Evolutionary conservation across 768 basidiomycete genomes (phyloP).

Genomic region (Mycena epipterygia): DNA sequence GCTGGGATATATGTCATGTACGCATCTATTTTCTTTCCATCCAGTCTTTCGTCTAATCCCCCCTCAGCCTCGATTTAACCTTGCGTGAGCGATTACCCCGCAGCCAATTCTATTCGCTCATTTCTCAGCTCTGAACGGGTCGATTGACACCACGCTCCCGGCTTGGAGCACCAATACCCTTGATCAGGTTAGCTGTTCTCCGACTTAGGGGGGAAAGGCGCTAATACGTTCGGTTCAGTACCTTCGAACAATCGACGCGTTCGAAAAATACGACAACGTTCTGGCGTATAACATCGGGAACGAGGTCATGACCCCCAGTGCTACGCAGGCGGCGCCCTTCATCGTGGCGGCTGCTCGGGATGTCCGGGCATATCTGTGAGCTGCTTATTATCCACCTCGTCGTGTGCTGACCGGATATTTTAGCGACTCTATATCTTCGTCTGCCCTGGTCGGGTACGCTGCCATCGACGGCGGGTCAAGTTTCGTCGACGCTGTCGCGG

Average conservation of each 20-base stretch:
- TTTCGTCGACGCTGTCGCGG: constrained; percentile 78
- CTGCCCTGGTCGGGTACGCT: constrained; percentile 77
- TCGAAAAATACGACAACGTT: constrained; percentile 90
- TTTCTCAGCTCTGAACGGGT: constrained; percentile 65
- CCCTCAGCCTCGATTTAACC: constrained; percentile 83
- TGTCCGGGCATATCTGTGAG: constrained; percentile 85
- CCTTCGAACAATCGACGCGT: constrained; percentile 80
- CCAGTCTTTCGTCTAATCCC: constrained; percentile 14
- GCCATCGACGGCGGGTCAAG: constrained; percentile 81
- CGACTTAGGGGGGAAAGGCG: too few relatives aligned
- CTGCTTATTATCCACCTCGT: constrained; percentile 10
- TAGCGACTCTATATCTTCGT: constrained; percentile 18
- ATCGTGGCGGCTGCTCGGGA: constrained; percentile 95
- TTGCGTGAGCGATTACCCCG: constrained; percentile 53
- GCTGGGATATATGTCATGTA: constrained; percentile 94
- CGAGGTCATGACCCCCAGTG: constrained; percentile 71
- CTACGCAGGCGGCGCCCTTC: constrained; percentile 78
- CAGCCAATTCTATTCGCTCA: background rate
- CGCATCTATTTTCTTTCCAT: constrained; percentile 43
- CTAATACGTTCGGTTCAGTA: constrained; percentile 64
- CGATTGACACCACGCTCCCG: constrained; percentile 70
- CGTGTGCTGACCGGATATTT: background rate
- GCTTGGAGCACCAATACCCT: constrained; percentile 75
- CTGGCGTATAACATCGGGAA: constrained; percentile 93
- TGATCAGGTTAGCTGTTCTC: constrained; percentile 47